Percentiles rank a stretch among this genome's conserved stretches.
Conservation (phyloP, 2,329 filamentous ascomycete genomes). For the Fusarium xylarioides region DNA sequence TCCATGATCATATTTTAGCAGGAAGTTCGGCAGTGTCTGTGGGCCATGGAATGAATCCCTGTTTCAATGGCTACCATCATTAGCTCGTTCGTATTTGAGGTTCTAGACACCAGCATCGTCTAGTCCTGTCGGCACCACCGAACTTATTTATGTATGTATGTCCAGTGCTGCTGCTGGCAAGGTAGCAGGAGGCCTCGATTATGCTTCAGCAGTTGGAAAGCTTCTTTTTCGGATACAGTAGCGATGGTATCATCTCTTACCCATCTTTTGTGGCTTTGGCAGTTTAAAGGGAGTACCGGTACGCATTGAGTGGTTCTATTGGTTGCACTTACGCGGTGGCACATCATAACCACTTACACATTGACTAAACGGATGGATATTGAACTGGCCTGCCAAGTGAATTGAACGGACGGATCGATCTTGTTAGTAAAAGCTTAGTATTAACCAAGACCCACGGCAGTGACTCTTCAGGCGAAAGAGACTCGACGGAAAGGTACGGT, state of each 20-base stretch:
- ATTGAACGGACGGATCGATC: background rate
- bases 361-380: background rate
- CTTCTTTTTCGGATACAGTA: background rate
- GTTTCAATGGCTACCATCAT: background rate
- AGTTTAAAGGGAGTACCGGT: background rate
- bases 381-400: background rate
- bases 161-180: background rate
- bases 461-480: slow-evolving; percentile 14
- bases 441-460: background rate
- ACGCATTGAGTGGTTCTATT: background rate
- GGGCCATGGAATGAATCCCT: background rate
- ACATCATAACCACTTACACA: background rate
- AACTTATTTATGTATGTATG: background rate
- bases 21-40: background rate
- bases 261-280: background rate
- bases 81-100: slow-evolving; percentile 4
- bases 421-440: background rate
- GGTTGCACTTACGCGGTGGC: background rate
- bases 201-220: background rate
- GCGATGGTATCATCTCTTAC: background rate
- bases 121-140: slow-evolving; percentile 3
- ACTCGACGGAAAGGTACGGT: background rate
- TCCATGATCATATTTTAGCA: background rate
- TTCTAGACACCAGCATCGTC: background rate
- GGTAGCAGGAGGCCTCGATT: background rate